These are phyloP conservation scores for Eucalyptus victrix DNA, from an alignment of 345 rosid species.

Conservation along the genomic window DNA sequence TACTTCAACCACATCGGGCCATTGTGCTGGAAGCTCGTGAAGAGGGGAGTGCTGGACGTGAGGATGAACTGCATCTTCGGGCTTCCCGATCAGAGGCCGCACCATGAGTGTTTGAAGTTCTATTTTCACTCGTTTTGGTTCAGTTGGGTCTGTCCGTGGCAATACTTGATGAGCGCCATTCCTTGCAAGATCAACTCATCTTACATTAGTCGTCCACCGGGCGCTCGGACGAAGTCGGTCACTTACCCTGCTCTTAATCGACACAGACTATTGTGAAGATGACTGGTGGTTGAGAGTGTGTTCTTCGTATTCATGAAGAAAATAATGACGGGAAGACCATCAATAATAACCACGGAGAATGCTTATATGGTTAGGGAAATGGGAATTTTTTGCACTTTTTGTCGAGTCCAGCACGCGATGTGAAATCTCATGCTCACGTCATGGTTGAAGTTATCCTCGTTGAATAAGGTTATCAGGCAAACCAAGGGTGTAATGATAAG, in stretches of 20 bases:
- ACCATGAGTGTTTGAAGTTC: conserved; percentile 5
- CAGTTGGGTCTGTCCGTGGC: neutral
- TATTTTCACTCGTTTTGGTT: neutral
- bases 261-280: neutral
- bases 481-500: neutral
- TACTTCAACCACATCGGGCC: conserved; percentile 25
- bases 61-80: conserved; percentile 21
- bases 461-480: neutral
- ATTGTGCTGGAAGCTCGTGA: conserved; percentile 10
- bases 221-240: neutral
- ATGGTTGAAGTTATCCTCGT: neutral
- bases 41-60: conserved; percentile 9
- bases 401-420: neutral
- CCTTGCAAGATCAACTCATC: conserved; percentile 9
- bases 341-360: neutral
- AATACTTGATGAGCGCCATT: neutral
- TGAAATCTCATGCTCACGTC: neutral
- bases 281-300: neutral
- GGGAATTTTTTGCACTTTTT: neutral
- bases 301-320: neutral
- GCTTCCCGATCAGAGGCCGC: conserved; percentile 26
- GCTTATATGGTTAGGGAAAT: neutral
- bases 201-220: neutral
- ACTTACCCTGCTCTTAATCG: neutral
- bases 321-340: neutral